Base-by-base conservation (phyloP, 2,329 filamentous ascomycete species). In the Cladosporium sp. region DNA sequence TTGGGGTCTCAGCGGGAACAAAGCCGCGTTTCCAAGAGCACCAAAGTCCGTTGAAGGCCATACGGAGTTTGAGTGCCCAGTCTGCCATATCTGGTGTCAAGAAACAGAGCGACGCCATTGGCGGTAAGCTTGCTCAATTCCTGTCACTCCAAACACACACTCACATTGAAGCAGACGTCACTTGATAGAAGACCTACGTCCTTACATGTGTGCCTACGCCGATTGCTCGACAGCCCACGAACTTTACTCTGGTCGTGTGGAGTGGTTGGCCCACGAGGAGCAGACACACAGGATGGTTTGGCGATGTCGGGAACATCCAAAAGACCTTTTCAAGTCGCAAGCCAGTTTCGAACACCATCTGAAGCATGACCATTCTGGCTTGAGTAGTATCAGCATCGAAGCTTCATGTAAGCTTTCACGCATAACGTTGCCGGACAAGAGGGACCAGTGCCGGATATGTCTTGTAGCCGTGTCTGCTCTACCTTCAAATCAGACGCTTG, bases 141-240 rank as follows among this genome's bases (percentile, higher is more conserved):
- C n/a, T n/a, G n/a, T n/a, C n/a, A n/a, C n/a, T n/a, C n/a, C n/a
- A n/a, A n/a, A n/a, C n/a, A n/a, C n/a, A n/a, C n/a, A n/a, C n/a
- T n/a, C 19, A 8, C 8, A 5, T 15, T 42, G 17, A 1, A 2
- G 4, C 22, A 54, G 51, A 19, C 44, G 44, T 22, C 51, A 54
- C 24, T 32, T 54, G 15, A 20, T 54, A 2, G 51, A 54, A 17
- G 51, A 54, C 8, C 40, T 54, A n/a, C 51, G 24, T 8, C 51
- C 51, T 10, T 54, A 54, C 10, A 34, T 54, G 4, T 54, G 51
- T 17, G 44, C 51, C 19, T 54, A 54, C 9, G 8, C 37, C n/a
- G 51, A 44, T 22, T 54, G 51, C 20, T 20, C 19, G 25, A 9
- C n/a, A 3, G 15, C 9, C 8, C 5, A 13, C 4, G 22, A 54